Percentiles rank a stretch among this genome's conserved stretches.
Conservation (phyloP, 352 stramenopile species). For the Nothophytophthora sp. region DNA sequence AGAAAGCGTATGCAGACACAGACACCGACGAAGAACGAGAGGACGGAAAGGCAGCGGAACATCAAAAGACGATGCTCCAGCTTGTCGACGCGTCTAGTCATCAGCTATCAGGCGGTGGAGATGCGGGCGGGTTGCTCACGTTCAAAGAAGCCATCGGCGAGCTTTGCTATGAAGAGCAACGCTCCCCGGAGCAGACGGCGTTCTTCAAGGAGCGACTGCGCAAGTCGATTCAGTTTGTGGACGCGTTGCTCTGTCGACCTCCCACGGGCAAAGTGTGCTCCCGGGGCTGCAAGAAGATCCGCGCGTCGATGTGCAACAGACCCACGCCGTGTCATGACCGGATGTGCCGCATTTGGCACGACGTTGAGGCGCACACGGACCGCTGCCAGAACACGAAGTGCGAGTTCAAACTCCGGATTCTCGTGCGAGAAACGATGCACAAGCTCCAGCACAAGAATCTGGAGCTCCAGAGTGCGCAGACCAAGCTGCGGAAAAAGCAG, state of each 20-base stretch:
- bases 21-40: constrained; percentile 23
- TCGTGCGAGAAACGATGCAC: constrained; percentile 75
- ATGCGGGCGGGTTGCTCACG: constrained; percentile 41
- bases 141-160: constrained; percentile 68
- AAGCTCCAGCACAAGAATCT: constrained; percentile 60
- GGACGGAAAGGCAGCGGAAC: constrained; percentile 16
- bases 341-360: constrained; percentile 73
- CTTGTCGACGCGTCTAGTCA: constrained; percentile 11
- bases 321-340: constrained; percentile 58
- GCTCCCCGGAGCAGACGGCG: constrained; percentile 44
- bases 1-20: constrained; percentile 25
- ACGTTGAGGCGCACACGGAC: constrained; percentile 72
- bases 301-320: constrained; percentile 61
- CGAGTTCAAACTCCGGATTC: constrained; percentile 70
- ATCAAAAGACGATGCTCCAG: neutral
- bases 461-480: constrained; percentile 33
- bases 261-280: constrained; percentile 47
- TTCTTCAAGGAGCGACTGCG: constrained; percentile 72
- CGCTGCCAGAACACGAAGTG: constrained; percentile 61
- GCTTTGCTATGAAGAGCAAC: constrained; percentile 59
- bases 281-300: constrained; percentile 53
- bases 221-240: constrained; percentile 70
- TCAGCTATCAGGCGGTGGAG: constrained; percentile 36
- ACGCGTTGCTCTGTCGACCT: constrained; percentile 64
- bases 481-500: constrained; percentile 39